These are phyloP conservation scores for Coprinopsis marcescibilis DNA, from an alignment of 768 basidiomycete genomes.

Conservation along the genomic window DNA sequence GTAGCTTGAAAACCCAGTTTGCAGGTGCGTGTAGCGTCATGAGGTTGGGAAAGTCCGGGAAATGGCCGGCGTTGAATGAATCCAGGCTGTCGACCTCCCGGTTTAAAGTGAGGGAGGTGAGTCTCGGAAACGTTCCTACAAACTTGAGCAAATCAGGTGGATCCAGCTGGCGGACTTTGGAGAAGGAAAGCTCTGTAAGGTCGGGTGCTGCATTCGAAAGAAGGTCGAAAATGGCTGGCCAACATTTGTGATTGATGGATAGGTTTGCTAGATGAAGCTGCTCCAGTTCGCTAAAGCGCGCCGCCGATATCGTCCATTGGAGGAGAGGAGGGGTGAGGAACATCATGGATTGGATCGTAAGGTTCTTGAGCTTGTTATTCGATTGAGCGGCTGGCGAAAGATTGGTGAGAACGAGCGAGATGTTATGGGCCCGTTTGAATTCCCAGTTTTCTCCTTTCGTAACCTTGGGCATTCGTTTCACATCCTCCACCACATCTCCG, in stretches of 20 bases:
- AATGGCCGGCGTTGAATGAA: slow-evolving; percentile 14
- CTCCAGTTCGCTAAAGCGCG: slow-evolving; percentile 14
- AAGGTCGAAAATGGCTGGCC: slow-evolving; percentile 18
- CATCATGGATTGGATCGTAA: slow-evolving; percentile 21
- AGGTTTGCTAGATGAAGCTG: slow-evolving; percentile 15
- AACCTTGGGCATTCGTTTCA: slow-evolving; percentile 5
- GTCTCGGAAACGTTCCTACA: slow-evolving; percentile 12
- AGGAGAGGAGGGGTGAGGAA: slow-evolving; percentile 19
- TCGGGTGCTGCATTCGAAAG: slow-evolving; percentile 14
- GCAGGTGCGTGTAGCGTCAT: slow-evolving; percentile 17
- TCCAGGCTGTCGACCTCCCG: slow-evolving; percentile 16
- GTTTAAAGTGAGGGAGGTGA: slow-evolving; percentile 14
- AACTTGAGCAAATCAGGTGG: slow-evolving; percentile 17
- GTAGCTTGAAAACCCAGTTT: slow-evolving; percentile 19
- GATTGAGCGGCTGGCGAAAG: slow-evolving; percentile 9
- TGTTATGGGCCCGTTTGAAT: slow-evolving; percentile 15
- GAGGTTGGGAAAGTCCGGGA: slow-evolving; percentile 19
- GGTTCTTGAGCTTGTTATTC: slow-evolving; percentile 8
- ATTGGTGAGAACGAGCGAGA: slow-evolving; percentile 14
- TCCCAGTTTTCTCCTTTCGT: slow-evolving; percentile 16
- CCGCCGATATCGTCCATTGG: slow-evolving; percentile 19
- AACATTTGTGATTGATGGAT: slow-evolving; percentile 18
- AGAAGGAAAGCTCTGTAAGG: slow-evolving; percentile 14
- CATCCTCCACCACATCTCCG: neutral
- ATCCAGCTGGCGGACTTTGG: slow-evolving; percentile 15